These are phyloP conservation scores for Lodderomyces elongisporus DNA, from an alignment of 1,139 yeast genomes.

Conservation along the genomic window DNA sequence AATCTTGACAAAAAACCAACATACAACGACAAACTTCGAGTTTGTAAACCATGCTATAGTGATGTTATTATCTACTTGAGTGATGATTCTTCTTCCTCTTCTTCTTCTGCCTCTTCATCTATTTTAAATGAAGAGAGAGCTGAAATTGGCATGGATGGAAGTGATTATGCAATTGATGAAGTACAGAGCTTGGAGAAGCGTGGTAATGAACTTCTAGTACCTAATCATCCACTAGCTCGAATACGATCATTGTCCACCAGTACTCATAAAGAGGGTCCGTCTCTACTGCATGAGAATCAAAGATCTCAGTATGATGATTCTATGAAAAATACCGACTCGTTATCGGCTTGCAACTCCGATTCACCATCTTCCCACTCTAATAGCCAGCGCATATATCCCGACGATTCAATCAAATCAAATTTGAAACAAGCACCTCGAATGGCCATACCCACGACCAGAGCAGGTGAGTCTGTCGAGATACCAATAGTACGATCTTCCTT, in stretches of 20 bases:
- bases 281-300: not conserved
- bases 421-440: slow-evolving; percentile 70
- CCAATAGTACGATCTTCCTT: slow-evolving; percentile 40
- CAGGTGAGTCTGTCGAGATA: slow-evolving; percentile 75
- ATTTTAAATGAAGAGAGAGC: too few relatives aligned
- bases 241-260: slow-evolving; percentile 29
- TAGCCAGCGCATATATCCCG: slow-evolving; percentile 11
- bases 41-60: slow-evolving; percentile 73
- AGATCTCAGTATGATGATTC: slow-evolving; percentile 5
- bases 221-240: slow-evolving; percentile 28
- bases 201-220: slow-evolving; percentile 14
- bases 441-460: slow-evolving; percentile 79
- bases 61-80: slow-evolving; percentile 63
- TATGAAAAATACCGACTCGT: slow-evolving; percentile 11
- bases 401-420: slow-evolving; percentile 15
- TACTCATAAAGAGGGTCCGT: slow-evolving; percentile 14
- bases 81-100: slow-evolving; percentile 50
- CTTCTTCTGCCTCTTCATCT: too few relatives aligned
- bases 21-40: slow-evolving; percentile 67
- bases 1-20: slow-evolving; percentile 24
- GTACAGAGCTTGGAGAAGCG: slow-evolving; percentile 15
- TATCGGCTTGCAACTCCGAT: not conserved
- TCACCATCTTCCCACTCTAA: slow-evolving; percentile 9
- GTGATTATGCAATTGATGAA: slow-evolving; percentile 16
- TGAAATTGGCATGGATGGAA: slow-evolving; percentile 18